Conservation (phyloP, 2,329 filamentous ascomycete species). For the Mariannaea elegans region DNA sequence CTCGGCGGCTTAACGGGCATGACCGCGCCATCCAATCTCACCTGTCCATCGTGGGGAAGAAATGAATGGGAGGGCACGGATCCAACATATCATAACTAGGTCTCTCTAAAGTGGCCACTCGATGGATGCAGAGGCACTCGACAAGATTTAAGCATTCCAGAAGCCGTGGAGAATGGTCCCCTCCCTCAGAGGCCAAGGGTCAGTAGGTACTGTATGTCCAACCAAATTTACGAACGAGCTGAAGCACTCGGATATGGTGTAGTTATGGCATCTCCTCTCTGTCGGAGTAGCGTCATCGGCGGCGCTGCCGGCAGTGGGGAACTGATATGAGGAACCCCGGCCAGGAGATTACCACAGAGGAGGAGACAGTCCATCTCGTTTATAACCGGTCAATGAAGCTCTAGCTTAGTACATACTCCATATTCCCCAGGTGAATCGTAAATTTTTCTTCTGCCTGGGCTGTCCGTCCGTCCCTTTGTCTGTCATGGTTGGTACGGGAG, state of each 20-base stretch:
- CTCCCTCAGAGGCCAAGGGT: slow-evolving; percentile 14
- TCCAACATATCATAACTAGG: no score
- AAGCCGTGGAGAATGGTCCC: slow-evolving; percentile 27
- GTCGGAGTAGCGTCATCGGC: background rate
- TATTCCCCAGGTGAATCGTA: background rate
- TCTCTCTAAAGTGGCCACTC: slow-evolving; percentile 29
- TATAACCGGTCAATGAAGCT: background rate
- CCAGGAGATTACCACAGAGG: slow-evolving; percentile 24
- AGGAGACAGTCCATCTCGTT: slow-evolving; percentile 3
- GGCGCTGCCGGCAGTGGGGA: slow-evolving; percentile 19
- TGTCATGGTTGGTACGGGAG: background rate
- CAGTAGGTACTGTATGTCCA: no score
- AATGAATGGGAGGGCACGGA: background rate
- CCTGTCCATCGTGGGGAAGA: slow-evolving; percentile 15
- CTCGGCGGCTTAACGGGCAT: slow-evolving; percentile 11
- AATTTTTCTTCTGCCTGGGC: slow-evolving; percentile 6
- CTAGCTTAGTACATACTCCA: background rate
- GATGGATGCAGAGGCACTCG: slow-evolving; percentile 10
- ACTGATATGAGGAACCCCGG: background rate
- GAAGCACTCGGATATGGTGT: no score
- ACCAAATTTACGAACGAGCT: no score
- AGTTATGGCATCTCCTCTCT: background rate
- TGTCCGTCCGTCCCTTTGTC: background rate
- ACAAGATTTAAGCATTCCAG: slow-evolving; percentile 35
- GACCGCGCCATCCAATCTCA: slow-evolving; percentile 3